Conservation (phyloP, 1,284 basidiomycete genomes). For the Ceratobasidium papillatum region DNA sequence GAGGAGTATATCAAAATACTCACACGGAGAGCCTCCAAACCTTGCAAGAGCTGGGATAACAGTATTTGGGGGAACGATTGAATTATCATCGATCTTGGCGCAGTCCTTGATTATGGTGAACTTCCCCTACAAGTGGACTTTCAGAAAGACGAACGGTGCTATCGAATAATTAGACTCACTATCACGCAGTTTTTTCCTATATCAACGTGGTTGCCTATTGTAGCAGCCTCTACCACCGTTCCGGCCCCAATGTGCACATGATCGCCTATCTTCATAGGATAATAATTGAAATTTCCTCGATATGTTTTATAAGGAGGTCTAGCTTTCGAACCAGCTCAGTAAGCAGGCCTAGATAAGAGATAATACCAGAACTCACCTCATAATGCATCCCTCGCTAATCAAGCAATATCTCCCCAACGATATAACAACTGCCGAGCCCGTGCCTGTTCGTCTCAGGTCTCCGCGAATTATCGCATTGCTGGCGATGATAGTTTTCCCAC, state of each 20-base stretch:
- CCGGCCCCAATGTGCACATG: conserved; percentile 91
- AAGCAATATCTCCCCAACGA: conserved; percentile 92
- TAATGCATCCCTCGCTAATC: conserved; percentile 86
- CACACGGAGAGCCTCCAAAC: conserved; percentile 91
- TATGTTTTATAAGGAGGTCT: conserved; percentile 91
- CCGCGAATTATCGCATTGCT: conserved; percentile 88
- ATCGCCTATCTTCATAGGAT: conserved; percentile 96
- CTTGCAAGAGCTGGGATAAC: conserved; percentile 89
- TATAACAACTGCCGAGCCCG: conserved; percentile 91
- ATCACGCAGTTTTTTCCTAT: conserved; percentile 96
- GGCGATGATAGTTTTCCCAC: conserved; percentile 96
- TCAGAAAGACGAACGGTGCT: not conserved
- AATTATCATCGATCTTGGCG: conserved; percentile 85
- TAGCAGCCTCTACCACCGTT: conserved; percentile 91
- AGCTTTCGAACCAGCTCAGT: not conserved
- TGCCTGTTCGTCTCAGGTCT: conserved; percentile 82
- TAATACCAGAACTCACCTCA: conserved; percentile 66
- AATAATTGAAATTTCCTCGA: conserved; percentile 93
- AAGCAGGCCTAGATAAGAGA: not conserved
- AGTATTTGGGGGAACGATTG: conserved; percentile 90
- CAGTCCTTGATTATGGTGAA: conserved; percentile 98
- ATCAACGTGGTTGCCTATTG: conserved; percentile 92
- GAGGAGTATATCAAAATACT: conserved; percentile 40
- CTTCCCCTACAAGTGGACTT: conserved; percentile 72
- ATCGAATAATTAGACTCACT: conserved; percentile 59